These are phyloP conservation scores for Mycosphaerella sp. DNA, from an alignment of 2,329 filamentous ascomycete genomes.

Conservation along the genomic window DNA sequence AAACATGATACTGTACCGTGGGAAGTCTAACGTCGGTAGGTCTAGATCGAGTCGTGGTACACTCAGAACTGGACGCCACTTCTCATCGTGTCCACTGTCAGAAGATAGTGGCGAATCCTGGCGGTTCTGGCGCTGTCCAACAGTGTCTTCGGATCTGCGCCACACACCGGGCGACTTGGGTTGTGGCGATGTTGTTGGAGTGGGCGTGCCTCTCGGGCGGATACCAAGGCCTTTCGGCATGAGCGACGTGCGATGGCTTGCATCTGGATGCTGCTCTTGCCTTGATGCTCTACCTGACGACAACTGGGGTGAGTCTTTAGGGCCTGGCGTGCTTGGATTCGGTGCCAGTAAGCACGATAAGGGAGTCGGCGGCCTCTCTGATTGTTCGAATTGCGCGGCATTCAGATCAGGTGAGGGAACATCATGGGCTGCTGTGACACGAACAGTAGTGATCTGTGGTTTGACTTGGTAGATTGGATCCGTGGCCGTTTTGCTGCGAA, in stretches of 20 bases:
- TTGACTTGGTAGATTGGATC: conserved; percentile 8
- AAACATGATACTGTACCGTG: conserved; percentile 94
- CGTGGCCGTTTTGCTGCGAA: conserved; percentile 17
- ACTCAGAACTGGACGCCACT: background rate
- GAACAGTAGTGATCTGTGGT: background rate
- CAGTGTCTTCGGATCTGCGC: conserved; percentile 16
- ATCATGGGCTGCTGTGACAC: background rate
- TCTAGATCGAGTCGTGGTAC: conserved; percentile 59
- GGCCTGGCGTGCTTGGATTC: conserved; percentile 5
- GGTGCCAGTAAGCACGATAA: conserved; percentile 15
- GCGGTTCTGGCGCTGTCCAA: conserved; percentile 3
- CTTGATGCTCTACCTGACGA: conserved; percentile 5
- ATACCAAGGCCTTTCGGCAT: conserved; percentile 2
- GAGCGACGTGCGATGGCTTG: conserved; percentile 1
- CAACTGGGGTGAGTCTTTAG: background rate
- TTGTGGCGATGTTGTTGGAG: background rate
- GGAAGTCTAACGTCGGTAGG: conserved; percentile 72
- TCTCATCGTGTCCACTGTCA: background rate
- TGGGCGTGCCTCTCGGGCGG: background rate
- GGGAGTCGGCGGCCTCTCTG: conserved; percentile 2
- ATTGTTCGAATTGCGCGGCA: background rate
- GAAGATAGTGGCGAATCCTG: conserved; percentile 17
- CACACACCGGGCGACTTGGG: conserved; percentile 9
- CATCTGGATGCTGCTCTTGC: conserved; percentile 3
- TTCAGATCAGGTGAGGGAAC: background rate